These are phyloP conservation scores for Fusarium sp. DNA, from an alignment of 2,329 filamentous ascomycete species.

Conservation along the genomic window DNA sequence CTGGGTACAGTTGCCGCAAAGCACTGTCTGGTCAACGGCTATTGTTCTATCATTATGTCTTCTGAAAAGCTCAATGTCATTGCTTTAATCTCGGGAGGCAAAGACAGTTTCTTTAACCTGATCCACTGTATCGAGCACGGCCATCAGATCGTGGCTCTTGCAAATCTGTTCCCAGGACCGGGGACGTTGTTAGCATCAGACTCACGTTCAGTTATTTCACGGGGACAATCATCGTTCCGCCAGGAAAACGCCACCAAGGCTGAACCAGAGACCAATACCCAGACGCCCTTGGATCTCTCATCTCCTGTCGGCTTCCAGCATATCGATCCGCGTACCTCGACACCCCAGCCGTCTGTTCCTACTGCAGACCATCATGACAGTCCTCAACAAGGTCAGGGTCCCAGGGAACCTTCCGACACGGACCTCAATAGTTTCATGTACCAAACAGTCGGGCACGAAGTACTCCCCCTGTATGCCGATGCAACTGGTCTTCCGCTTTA, in stretches of 20 bases:
- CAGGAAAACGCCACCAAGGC: constrained; percentile 30
- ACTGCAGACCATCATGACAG: constrained; percentile 12
- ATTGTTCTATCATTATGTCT: constrained; percentile 48
- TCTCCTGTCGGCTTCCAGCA: constrained; percentile 39
- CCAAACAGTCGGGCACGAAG: constrained; percentile 91
- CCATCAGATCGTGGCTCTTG: constrained; percentile 86
- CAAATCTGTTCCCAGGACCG: constrained; percentile 77
- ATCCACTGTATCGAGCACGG: constrained; percentile 90
- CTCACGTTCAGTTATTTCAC: constrained; percentile 17
- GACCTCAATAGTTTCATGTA: constrained; percentile 99
- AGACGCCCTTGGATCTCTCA: constrained; percentile 13
- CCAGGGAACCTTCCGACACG: constrained; percentile 47
- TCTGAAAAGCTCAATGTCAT: constrained; percentile 77
- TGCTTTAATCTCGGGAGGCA: constrained; percentile 93
- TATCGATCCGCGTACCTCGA: constrained; percentile 41
- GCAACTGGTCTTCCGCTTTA: constrained; percentile 88
- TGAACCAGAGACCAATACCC: constrained; percentile 10
- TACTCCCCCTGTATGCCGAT: constrained; percentile 85
- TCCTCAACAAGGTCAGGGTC: constrained; percentile 10
- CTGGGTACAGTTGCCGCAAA: neutral
- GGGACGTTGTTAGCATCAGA: constrained; percentile 13
- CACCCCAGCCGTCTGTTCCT: constrained; percentile 21
- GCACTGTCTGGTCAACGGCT: constrained; percentile 5
- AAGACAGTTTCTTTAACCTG: constrained; percentile 95
- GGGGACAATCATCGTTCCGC: constrained; percentile 21